Percentiles rank a stretch among this genome's conserved stretches.
Evolutionary conservation across 768 basidiomycete genomes (phyloP).

Genomic region (Leucosporidium scottii): DNA sequence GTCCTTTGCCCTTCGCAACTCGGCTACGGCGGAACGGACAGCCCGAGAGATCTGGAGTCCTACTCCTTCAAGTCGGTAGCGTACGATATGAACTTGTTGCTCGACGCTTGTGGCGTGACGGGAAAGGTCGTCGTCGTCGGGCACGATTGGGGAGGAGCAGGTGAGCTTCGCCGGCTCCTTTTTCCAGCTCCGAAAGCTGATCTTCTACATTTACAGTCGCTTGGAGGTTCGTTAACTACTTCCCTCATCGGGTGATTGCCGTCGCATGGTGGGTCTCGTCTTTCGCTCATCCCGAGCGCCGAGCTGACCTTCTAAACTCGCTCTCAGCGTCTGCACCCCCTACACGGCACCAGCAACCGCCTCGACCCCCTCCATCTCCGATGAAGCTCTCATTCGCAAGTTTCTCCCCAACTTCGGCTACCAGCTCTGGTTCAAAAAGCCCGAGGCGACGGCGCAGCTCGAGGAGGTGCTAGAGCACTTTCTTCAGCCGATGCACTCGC

Average conservation of each 20-base stretch:
- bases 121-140: slow-evolving; percentile 25
- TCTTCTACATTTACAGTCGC: slow-evolving; percentile 8
- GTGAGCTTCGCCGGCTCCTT: not conserved
- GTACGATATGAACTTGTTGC: slow-evolving; percentile 20
- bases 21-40: slow-evolving; percentile 12
- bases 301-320: not conserved
- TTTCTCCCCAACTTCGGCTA: slow-evolving; percentile 30
- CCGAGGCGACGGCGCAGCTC: not conserved
- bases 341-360: slow-evolving; percentile 15
- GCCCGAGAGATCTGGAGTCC: not conserved
- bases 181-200: not conserved
- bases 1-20: slow-evolving; percentile 22
- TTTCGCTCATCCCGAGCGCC: too few species aligned
- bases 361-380: not conserved
- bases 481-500: slow-evolving; percentile 6
- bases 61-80: slow-evolving; percentile 22
- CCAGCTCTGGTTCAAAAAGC: not conserved
- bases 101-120: slow-evolving; percentile 13
- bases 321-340: slow-evolving; percentile 28
- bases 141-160: slow-evolving; percentile 22
- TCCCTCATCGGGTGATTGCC: slow-evolving; percentile 21
- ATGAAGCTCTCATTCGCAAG: slow-evolving; percentile 12
- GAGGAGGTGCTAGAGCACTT: not conserved
- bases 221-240: slow-evolving; percentile 29
- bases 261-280: slow-evolving; percentile 6